Percentiles rank a stretch among this genome's conserved stretches.
These are phyloP conservation scores for Claviceps citrina DNA, from an alignment of 2,329 filamentous ascomycete genomes.

Conservation along the genomic window DNA sequence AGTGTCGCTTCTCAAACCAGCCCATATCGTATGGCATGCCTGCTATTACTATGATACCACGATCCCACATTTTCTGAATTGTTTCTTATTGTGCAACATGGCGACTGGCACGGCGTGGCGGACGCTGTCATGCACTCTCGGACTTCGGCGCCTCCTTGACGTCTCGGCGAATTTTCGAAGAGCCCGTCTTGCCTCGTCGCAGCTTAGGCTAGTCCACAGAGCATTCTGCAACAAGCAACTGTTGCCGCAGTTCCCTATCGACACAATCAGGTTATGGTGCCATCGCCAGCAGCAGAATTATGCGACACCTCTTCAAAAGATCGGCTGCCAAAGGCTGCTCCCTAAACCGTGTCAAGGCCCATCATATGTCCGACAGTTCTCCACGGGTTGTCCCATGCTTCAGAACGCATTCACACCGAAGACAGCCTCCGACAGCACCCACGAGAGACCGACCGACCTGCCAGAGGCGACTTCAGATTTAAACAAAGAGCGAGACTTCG, in stretches of 20 bases:
- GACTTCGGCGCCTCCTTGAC: constrained; percentile 15
- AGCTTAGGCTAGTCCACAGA: background rate
- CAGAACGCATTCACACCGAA: constrained; percentile 15
- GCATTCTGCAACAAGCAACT: background rate
- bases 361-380: constrained; percentile 16
- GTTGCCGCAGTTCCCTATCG: background rate
- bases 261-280: background rate
- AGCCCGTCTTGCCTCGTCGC: constrained; percentile 9
- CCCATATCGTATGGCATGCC: background rate
- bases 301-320: background rate
- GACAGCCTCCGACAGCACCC: constrained; percentile 22
- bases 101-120: constrained; percentile 34
- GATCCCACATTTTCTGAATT: constrained; percentile 9
- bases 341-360: background rate
- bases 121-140: constrained; percentile 32
- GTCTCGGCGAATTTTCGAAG: constrained; percentile 8
- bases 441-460: constrained; percentile 12
- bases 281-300: background rate
- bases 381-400: constrained; percentile 11
- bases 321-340: background rate
- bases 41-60: constrained; percentile 15
- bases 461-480: constrained; percentile 18
- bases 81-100: constrained; percentile 24
- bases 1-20: background rate
- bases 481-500: constrained; percentile 28